Evolutionary conservation across 2,329 filamentous ascomycete genomes (phyloP).

Genomic region (Graphilbum sp.): DNA sequence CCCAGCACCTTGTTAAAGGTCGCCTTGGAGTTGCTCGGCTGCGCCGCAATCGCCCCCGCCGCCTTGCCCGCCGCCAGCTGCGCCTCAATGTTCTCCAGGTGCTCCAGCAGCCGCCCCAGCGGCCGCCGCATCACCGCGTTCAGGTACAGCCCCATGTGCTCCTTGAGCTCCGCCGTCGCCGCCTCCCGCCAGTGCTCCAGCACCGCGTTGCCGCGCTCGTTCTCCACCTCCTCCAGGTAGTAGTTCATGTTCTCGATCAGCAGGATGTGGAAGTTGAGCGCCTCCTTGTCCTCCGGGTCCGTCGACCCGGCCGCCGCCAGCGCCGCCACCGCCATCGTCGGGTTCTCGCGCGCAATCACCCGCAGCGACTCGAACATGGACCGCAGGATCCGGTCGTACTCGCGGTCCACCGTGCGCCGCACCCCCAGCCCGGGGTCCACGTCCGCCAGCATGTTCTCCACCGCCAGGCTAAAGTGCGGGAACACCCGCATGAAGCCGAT

Average conservation of each 20-base stretch:
- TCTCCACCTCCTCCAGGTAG: slow-evolving; percentile 81
- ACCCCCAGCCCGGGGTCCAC: slow-evolving; percentile 43
- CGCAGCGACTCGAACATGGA: slow-evolving; percentile 96
- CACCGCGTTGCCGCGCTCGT: slow-evolving; percentile 51
- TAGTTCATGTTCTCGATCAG: slow-evolving; percentile 99
- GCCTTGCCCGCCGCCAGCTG: slow-evolving; percentile 44
- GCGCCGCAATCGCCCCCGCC: slow-evolving; percentile 50
- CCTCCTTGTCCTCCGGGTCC: slow-evolving; percentile 79
- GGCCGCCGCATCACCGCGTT: slow-evolving; percentile 78
- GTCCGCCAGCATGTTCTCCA: slow-evolving; percentile 66
- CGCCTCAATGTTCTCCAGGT: slow-evolving; percentile 75
- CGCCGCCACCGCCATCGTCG: slow-evolving; percentile 9
- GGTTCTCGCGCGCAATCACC: slow-evolving; percentile 69
- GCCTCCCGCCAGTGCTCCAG: slow-evolving; percentile 70
- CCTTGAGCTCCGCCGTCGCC: slow-evolving; percentile 60
- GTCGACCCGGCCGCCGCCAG: slow-evolving; percentile 18
- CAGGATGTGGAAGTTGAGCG: slow-evolving; percentile 91
- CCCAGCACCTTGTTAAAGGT: slow-evolving; percentile 77
- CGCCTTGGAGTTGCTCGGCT: slow-evolving; percentile 66
- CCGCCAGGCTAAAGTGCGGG: slow-evolving; percentile 63
- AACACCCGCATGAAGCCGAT: slow-evolving; percentile 92
- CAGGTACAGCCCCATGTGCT: slow-evolving; percentile 79
- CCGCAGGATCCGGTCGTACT: slow-evolving; percentile 77
- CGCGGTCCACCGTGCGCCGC: slow-evolving; percentile 64
- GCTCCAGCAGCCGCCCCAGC: slow-evolving; percentile 79